Percentiles rank a stretch among this genome's conserved stretches.
These are phyloP conservation scores for Penstemon newberryi DNA, from an alignment of 257 asterid genomes.

Conservation along the genomic window DNA sequence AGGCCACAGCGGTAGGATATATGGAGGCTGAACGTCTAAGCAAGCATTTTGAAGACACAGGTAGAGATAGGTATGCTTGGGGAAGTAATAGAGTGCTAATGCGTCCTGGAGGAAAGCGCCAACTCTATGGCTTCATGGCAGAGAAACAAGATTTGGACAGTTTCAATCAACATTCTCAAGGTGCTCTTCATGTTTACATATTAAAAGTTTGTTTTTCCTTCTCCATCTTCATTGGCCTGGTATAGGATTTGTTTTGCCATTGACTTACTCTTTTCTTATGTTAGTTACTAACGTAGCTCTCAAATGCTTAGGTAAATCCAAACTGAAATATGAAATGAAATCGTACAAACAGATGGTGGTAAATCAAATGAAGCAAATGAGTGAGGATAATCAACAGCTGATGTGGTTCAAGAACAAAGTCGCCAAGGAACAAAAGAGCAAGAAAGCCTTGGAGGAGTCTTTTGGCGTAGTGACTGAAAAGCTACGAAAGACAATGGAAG, in stretches of 20 bases:
- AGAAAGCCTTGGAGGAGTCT: conserved; percentile 55
- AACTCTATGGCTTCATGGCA: conserved; percentile 57
- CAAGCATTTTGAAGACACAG: conserved; percentile 45
- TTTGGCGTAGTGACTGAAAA: conserved; percentile 34
- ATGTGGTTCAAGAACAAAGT: conserved; percentile 43
- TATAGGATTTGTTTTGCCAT: neutral
- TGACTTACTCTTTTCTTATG: conserved; percentile 13
- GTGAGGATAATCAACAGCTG: conserved; percentile 71
- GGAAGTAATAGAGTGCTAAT: conserved; percentile 27
- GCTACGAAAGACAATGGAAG: conserved; percentile 43
- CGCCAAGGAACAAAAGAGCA: conserved; percentile 43
- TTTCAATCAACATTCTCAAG: conserved; percentile 55
- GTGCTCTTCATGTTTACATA: conserved; percentile 24
- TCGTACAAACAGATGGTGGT: conserved; percentile 62
- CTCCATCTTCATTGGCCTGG: neutral
- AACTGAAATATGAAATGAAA: conserved; percentile 55
- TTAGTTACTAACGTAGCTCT: conserved; percentile 13
- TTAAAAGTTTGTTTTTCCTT: neutral
- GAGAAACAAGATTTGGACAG: conserved; percentile 44
- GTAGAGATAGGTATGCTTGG: conserved; percentile 55
- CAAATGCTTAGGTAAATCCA: conserved; percentile 51
- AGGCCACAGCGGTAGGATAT: conserved; percentile 46
- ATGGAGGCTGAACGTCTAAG: conserved; percentile 54
- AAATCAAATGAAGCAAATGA: conserved; percentile 57
- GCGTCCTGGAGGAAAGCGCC: conserved; percentile 49